Evolutionary conservation across 2,329 filamentous ascomycete species (phyloP).

Genomic region (Sphaerostilbella broomeana): DNA sequence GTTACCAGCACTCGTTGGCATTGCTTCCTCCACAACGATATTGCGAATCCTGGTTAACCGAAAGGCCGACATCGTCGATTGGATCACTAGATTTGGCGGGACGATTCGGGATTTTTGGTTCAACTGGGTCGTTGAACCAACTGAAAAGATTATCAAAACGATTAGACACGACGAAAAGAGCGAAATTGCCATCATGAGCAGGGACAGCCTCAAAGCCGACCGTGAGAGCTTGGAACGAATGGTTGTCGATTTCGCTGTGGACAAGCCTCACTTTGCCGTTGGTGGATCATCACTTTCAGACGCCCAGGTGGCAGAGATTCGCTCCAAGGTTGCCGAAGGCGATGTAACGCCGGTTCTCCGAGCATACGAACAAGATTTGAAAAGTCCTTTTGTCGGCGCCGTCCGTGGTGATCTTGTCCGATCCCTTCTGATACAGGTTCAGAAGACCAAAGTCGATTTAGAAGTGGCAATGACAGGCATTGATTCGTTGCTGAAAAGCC

Average conservation of each 20-base stretch:
- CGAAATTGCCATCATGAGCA: slow-evolving; percentile 95
- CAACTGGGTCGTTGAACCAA: slow-evolving; percentile 91
- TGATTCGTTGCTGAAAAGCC: slow-evolving; percentile 87
- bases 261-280: slow-evolving; percentile 61
- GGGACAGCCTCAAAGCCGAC: slow-evolving; percentile 83
- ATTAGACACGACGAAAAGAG: slow-evolving; percentile 89
- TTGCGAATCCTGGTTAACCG: slow-evolving; percentile 69
- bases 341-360: slow-evolving; percentile 87
- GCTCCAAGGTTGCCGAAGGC: slow-evolving; percentile 76
- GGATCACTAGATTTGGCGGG: slow-evolving; percentile 70
- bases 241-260: slow-evolving; percentile 91
- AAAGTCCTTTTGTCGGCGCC: slow-evolving; percentile 73
- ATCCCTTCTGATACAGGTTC: slow-evolving; percentile 88
- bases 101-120: slow-evolving; percentile 87
- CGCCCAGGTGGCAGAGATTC: slow-evolving; percentile 65
- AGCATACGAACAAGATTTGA: slow-evolving; percentile 85
- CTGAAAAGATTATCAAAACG: slow-evolving; percentile 75
- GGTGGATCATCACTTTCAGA: slow-evolving; percentile 52
- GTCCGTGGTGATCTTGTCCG: slow-evolving; percentile 81
- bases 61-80: slow-evolving; percentile 68
- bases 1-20: slow-evolving; percentile 64
- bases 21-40: slow-evolving; percentile 83
- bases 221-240: slow-evolving; percentile 90
- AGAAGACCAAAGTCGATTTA: slow-evolving; percentile 98
- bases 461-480: slow-evolving; percentile 96